Evolutionary conservation across 2,329 filamentous ascomycete species (phyloP), one percentile per base, ranked within the genome.

Genomic region (Delphinella strobiligena): DNA sequence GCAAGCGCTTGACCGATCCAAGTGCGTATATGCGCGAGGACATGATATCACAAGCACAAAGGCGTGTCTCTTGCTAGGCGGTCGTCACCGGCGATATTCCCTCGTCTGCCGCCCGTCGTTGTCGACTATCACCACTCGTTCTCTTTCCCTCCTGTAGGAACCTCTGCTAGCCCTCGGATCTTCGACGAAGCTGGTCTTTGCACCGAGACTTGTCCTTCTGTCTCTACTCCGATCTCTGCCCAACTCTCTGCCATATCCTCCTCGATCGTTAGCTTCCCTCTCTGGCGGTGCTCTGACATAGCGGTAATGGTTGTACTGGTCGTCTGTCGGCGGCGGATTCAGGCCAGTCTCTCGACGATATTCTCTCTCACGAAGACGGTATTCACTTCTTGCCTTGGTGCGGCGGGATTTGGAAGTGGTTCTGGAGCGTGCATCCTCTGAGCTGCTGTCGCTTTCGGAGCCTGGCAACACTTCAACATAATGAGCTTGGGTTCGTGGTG

Each of bases 301-400:
- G 31, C 65, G 53, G 45, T 62, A 68, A 29, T 61, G 62, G 45
- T 68, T 64, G 47, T 66, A 67, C 15, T 61, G 56, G 17, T 61
- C 56, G 24, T 56, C 54, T 31, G 47, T 45, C 12, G 46, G 43
- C 27, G 48, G 43, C 5, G 46, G 46, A 12, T 50, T 48, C 32
- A 54, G 54, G 24, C 49, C 49, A 48, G 50, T 47, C 49, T 63
- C 59, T n/a, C 63, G 53, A 37, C 63, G 43, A 11, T 61, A 56
- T 47, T 68, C 64, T 34, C 57, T 53, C 54, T 69, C 66, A 17
- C 61, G 59, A 34, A 64, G 50, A 29, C 64, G 60, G 47, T 65
- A 66, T 41, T 56, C 55, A 16, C 48, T 52, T 7, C 45, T 39
- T 5, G 51, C 47, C 14, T 46, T 38, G 15, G 51, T 27, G 15